Conservation (phyloP, 1,139 yeast genomes). For the Wickerhamomyces sp. region DNA sequence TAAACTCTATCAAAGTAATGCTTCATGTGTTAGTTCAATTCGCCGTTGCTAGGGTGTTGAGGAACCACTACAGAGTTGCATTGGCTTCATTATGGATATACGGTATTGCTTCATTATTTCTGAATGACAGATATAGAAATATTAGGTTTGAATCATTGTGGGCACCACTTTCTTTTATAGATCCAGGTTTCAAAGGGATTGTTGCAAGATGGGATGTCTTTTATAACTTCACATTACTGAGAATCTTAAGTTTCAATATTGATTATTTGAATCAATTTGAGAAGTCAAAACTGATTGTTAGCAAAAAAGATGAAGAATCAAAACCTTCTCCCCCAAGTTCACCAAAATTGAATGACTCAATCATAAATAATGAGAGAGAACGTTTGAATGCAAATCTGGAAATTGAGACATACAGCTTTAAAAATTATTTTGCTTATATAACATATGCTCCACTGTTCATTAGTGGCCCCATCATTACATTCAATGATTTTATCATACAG, state of each 20-base stretch:
- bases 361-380: conserved; percentile 49
- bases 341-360: conserved; percentile 22
- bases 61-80: conserved; percentile 23
- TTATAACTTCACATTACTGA: conserved; percentile 80
- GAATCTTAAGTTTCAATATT: conserved; percentile 77
- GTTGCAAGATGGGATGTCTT: conserved; percentile 94
- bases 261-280: conserved; percentile 58
- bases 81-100: conserved; percentile 64
- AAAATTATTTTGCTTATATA: conserved; percentile 70
- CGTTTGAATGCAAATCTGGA: conserved; percentile 66
- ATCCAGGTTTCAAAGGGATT: conserved; percentile 60
- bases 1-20: conserved; percentile 57
- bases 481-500: conserved; percentile 86
- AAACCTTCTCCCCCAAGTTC: conserved; percentile 23
- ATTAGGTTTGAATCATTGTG: conserved; percentile 42
- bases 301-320: conserved; percentile 21
- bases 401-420: conserved; percentile 48
- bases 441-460: conserved; percentile 85
- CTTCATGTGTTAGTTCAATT: conserved; percentile 54
- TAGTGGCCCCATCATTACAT: conserved; percentile 93
- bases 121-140: conserved; percentile 65
- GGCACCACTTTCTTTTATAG: conserved; percentile 42
- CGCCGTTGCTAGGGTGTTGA: conserved; percentile 41
- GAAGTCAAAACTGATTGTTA: conserved; percentile 12
- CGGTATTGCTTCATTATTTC: conserved; percentile 68